Conservation (phyloP, 805 yeast genomes). For the Candida xiaguanensis region DNA sequence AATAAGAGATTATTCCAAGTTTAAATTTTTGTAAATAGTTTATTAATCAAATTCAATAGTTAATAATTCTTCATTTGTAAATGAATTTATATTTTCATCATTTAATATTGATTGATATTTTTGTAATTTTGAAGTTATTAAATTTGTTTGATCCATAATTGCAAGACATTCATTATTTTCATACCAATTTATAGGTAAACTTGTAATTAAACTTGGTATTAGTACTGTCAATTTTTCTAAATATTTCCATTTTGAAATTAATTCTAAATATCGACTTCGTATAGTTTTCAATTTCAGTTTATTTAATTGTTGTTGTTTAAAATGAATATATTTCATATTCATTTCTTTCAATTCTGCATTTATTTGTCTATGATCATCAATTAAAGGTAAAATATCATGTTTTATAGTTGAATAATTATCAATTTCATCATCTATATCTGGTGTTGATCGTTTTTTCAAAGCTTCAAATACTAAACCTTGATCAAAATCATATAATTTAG, state of each 20-base stretch:
- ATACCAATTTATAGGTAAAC: conserved; percentile 36
- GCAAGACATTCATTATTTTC: conserved; percentile 23
- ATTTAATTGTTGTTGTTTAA: conserved; percentile 10
- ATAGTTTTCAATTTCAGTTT: background rate
- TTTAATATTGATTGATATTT: conserved; percentile 17
- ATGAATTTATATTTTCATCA: conserved; percentile 13
- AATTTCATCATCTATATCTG: background rate
- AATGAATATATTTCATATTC: conserved; percentile 8
- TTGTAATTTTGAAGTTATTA: conserved; percentile 16
- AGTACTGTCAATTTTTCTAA: conserved; percentile 23
- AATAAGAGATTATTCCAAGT: conserved; percentile 47
- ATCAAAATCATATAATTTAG: conserved; percentile 16
- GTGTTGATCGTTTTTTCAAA: conserved; percentile 10
- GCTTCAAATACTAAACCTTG: conserved; percentile 14
- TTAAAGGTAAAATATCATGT: conserved; percentile 15
- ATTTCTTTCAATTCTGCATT: conserved; percentile 10
- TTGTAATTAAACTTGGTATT: conserved; percentile 28
- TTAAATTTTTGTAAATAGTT: conserved; percentile 17
- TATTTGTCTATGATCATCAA: conserved; percentile 14
- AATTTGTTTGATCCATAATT: conserved; percentile 27
- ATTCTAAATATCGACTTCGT: conserved; percentile 7
- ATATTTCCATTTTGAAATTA: conserved; percentile 18
- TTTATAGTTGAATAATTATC: conserved; percentile 7
- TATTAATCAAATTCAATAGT: conserved; percentile 17
- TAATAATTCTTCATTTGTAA: conserved; percentile 17